Conservation (phyloP, 139 green algal genomes). For the Picochlorum sp. region DNA sequence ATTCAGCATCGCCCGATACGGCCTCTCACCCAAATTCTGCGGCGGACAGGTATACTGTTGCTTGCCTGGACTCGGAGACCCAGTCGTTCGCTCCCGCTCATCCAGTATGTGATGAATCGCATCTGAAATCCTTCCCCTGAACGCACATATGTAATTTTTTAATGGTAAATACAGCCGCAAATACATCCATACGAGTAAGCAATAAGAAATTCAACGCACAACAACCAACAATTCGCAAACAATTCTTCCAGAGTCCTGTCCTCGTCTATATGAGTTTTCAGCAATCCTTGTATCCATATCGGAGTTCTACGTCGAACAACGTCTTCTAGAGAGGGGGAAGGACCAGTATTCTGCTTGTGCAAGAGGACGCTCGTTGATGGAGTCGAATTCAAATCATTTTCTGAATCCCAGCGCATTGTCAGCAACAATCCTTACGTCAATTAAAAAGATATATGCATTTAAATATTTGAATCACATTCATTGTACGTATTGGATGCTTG, state of each 20-base stretch:
- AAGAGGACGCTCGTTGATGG: too few relatives aligned
- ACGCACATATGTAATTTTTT: not conserved
- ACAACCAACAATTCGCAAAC: constrained; percentile 1
- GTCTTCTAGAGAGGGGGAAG: not conserved
- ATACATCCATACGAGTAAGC: too few relatives aligned
- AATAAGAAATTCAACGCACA: not conserved
- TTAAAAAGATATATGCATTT: not conserved
- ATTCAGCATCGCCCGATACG: not conserved
- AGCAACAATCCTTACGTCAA: too few relatives aligned
- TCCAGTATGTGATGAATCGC: not conserved
- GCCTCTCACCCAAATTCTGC: not conserved
- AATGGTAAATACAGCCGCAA: too few relatives aligned
- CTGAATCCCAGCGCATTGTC: too few relatives aligned
- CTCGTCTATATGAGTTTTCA: not conserved
- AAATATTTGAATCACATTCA: not conserved
- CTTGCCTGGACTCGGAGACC: too few relatives aligned
- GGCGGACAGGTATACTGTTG: not conserved
- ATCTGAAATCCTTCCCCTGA: constrained; percentile 1
- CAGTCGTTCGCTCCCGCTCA: not conserved
- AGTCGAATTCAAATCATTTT: too few relatives aligned
- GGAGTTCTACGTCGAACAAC: not conserved
- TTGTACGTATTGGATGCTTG: too few relatives aligned
- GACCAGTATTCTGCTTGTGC: too few relatives aligned
- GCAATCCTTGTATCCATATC: not conserved
- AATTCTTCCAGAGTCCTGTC: not conserved